These are phyloP conservation scores for Aspergillaceae sp. DNA, from an alignment of 2,329 filamentous ascomycete species.

Conservation along the genomic window DNA sequence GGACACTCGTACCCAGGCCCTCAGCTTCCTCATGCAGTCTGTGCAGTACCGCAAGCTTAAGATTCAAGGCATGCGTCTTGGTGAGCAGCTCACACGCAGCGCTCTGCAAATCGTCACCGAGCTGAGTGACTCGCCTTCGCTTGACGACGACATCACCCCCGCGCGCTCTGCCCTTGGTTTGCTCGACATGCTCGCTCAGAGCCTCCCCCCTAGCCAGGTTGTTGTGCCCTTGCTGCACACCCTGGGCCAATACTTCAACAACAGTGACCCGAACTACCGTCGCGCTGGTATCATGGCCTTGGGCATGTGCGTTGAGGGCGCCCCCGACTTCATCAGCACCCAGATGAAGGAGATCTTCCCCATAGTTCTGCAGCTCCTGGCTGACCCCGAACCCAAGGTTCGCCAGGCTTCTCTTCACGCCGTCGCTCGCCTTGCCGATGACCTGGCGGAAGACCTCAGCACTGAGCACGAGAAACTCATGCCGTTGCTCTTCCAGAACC, in stretches of 20 bases:
- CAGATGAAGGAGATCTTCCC: constrained; percentile 83
- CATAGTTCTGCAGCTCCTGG: constrained; percentile 68
- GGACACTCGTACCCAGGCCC: constrained; percentile 78
- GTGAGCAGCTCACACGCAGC: constrained; percentile 77
- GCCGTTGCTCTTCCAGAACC: constrained; percentile 75
- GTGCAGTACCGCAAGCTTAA: constrained; percentile 91
- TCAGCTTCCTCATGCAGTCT: constrained; percentile 88
- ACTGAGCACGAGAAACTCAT: constrained; percentile 79
- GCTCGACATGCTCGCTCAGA: constrained; percentile 79
- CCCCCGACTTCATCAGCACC: constrained; percentile 92
- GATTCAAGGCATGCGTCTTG: constrained; percentile 82
- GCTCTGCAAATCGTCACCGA: constrained; percentile 84
- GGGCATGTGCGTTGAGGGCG: constrained; percentile 90
- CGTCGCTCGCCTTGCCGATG: constrained; percentile 82
- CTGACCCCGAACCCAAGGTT: constrained; percentile 76
- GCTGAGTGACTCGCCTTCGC: constrained; percentile 58
- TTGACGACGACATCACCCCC: constrained; percentile 79
- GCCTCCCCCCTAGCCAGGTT: constrained; percentile 85
- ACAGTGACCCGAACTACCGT: constrained; percentile 65
- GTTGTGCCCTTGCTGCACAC: constrained; percentile 85
- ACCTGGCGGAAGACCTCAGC: constrained; percentile 81
- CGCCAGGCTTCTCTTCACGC: constrained; percentile 80
- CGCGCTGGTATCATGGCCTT: constrained; percentile 87
- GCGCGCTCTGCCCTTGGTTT: constrained; percentile 76
- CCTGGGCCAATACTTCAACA: constrained; percentile 71